Evolutionary conservation across 352 stramenopile species (phyloP), one percentile per base, ranked within the genome.

Genomic region (Aphanomyces cochlioides): DNA sequence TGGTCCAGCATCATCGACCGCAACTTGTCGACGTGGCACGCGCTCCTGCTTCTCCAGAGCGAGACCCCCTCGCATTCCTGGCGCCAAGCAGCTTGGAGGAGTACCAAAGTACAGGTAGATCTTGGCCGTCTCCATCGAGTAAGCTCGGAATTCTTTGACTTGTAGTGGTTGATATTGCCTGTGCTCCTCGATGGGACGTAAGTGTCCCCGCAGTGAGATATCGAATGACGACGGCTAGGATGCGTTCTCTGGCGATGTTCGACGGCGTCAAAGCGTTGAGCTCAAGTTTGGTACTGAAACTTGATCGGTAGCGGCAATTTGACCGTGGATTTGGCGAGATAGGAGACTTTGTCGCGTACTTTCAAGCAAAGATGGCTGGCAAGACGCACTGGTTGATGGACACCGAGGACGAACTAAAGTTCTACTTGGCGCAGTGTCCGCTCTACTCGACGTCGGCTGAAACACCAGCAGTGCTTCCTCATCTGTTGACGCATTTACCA

Each of bases 381-480:
- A 57, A 75, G 28, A 15, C 64, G 8, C 87, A 95, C 73, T 95
- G 87, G 87, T 73, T 95, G n/a, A 72, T 77, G 8, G 77, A 76
- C 13, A 79, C 92, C 17, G 79, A 86, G 41, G 81, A 83, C n/a
- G 64, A 70, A 10, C 74, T 95, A 4, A 78, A 93, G 40, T 92
- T 95, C 74, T 93, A 92, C 57, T 67, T 95, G 21, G 90, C 84
- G 36, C 87, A 95, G 60, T 93, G 84, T 47, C 84, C 87, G 21
- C 75, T 83, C 19, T 78, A 88, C 69, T 74, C 72, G 7, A 85
- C 78, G 7, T 85, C 76, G 72, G 65, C 68, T 13, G 66, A 73
- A 28, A 63, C 56, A 7, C 56, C 56, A 15, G 65, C 82, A 2
- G 75, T 63, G n/a, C 58, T 95, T 7, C 82, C 87, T 1, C 28